Base-by-base conservation (phyloP, 2,329 filamentous ascomycete species). In the Pseudofabraea citricarpa region DNA sequence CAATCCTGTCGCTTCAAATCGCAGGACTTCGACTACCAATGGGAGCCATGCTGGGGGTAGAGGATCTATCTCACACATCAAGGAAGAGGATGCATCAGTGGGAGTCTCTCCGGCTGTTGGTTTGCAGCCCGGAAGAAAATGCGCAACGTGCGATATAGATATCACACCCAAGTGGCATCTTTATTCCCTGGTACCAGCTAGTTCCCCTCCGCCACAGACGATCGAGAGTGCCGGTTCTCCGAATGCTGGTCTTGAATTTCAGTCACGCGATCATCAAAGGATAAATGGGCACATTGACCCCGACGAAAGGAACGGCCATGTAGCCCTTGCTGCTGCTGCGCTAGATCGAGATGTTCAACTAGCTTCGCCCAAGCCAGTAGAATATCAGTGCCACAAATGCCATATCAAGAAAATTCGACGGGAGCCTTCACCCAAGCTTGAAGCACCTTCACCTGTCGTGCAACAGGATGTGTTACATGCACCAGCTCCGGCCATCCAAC, bases 321-420 rank as follows among this genome's bases (percentile, higher is more conserved):
- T 56, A 16, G 59, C 59, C 16, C 49, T 63, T 22, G 61, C 61
- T 31, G 54, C 54, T 27, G 60, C 61, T 35, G 61, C 61, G 31
- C 41, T 63, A 20, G 49, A 55, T 44, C 55, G 50, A 55, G 63
- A 54, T 32, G 50, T 45, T 9, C 47, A 48, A 29, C 40, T 50
- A 15, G 40, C 53, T 7, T 40, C 46, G 16, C 18, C 22, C 20
- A 39, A 41, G 32, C 39, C 54, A 52, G 69, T 75, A 22, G 75
- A 73, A 48, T 84, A 79, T 51, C 83, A 89, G 62, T 90, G 86
- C 56, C 86, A 90, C 64, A 86, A 87, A 61, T 90, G 86, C 49
- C 72, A 76, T 54, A 60, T 69, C 51, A 73, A 66, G 51, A 83
- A 78, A 58, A 61, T 64, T 15, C 49, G 49, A 27, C 62, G 54